Conservation (phyloP, 306 rosid genomes). For the Lotus japonicus region DNA sequence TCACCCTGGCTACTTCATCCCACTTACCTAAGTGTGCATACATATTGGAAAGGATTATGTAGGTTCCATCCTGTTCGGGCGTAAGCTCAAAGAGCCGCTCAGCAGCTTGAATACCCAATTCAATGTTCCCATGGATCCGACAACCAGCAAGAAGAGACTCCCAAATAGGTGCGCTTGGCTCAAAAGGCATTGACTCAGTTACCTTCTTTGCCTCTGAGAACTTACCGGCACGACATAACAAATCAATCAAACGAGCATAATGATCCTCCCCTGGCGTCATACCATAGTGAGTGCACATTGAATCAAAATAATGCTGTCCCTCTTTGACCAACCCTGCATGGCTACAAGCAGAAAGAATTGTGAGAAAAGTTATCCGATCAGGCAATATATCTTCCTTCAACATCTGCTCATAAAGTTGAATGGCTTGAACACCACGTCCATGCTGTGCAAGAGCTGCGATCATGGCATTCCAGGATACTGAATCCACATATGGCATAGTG, state of each 20-base stretch:
- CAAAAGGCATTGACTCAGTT: slow-evolving; percentile 40
- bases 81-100: slow-evolving; percentile 34
- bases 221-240: slow-evolving; percentile 45
- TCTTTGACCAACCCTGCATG: slow-evolving; percentile 47
- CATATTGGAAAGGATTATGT: slow-evolving; percentile 42
- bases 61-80: slow-evolving; percentile 46
- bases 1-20: slow-evolving; percentile 46
- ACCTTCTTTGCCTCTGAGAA: slow-evolving; percentile 36
- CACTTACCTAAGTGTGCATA: slow-evolving; percentile 45
- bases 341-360: slow-evolving; percentile 50
- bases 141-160: slow-evolving; percentile 55
- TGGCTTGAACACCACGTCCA: slow-evolving; percentile 34
- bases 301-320: slow-evolving; percentile 35
- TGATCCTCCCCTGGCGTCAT: slow-evolving; percentile 49
- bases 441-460: slow-evolving; percentile 55
- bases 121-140: slow-evolving; percentile 40
- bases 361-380: slow-evolving; percentile 48
- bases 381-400: slow-evolving; percentile 43
- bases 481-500: slow-evolving; percentile 48
- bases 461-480: slow-evolving; percentile 58
- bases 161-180: slow-evolving; percentile 43
- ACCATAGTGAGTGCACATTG: slow-evolving; percentile 29
- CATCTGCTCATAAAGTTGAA: slow-evolving; percentile 44
- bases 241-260: slow-evolving; percentile 47
- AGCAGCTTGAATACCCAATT: slow-evolving; percentile 43